Evolutionary conservation across 2,329 filamentous ascomycete species (phyloP).

Genomic region (Clathrospora elynae): DNA sequence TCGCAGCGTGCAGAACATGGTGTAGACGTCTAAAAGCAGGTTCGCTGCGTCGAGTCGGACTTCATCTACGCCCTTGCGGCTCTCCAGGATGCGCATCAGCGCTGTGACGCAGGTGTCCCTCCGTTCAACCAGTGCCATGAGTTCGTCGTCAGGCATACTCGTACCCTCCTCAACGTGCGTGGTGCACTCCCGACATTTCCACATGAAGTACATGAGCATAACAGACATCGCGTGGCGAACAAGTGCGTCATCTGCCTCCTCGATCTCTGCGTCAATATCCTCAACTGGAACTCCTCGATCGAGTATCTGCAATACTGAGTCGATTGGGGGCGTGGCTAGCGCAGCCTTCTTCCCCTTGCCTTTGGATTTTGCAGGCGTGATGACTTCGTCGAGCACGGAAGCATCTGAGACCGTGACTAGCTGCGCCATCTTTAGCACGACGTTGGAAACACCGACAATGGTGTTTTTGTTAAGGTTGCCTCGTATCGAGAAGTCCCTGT

Average conservation of each 20-base stretch:
- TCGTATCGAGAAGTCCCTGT: conserved; percentile 71
- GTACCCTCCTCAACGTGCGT: conserved; percentile 44
- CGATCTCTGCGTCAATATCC: conserved; percentile 70
- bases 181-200: conserved; percentile 71
- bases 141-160: conserved; percentile 60
- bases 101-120: conserved; percentile 59
- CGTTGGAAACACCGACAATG: conserved; percentile 73
- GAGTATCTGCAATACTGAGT: conserved; percentile 73
- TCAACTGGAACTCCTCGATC: conserved; percentile 71
- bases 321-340: conserved; percentile 58
- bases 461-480: conserved; percentile 69
- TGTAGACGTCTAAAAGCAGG: conserved; percentile 79
- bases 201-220: conserved; percentile 90
- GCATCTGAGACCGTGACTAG: conserved; percentile 78
- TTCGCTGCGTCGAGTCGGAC: conserved; percentile 77
- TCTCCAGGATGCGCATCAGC: conserved; percentile 57
- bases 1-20: conserved; percentile 75
- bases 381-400: conserved; percentile 69
- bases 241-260: conserved; percentile 78
- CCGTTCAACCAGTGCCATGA: conserved; percentile 61
- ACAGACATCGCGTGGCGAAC: conserved; percentile 76
- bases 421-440: conserved; percentile 78
- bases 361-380: conserved; percentile 50
- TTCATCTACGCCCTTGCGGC: conserved; percentile 70
- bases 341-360: conserved; percentile 34